Percentiles rank a stretch among this genome's conserved stretches.
phyloP scores from a whole-genome alignment of 495 filamentous ascomycete species.

The Lophium mytilinum region DNA sequence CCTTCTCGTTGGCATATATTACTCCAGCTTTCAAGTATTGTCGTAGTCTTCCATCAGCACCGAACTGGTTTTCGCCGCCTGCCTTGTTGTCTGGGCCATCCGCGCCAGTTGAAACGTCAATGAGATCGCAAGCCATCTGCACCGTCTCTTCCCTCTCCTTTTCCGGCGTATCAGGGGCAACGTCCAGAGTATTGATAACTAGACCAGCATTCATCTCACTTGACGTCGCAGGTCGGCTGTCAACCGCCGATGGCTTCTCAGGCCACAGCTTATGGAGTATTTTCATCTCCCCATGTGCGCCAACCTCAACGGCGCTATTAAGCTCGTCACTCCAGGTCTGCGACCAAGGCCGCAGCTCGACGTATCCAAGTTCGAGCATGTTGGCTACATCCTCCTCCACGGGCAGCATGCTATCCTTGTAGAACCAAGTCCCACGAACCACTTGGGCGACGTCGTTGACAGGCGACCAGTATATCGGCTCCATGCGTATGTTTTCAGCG shows the following conservation, averaged over 20 bases:
- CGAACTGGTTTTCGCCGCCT: constrained; percentile 27
- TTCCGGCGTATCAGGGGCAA: constrained; percentile 25
- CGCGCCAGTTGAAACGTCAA: constrained; percentile 34
- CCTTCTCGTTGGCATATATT: constrained; percentile 66
- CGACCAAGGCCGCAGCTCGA: constrained; percentile 79
- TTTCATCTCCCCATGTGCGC: constrained; percentile 84
- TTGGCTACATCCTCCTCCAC: constrained; percentile 86
- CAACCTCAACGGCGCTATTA: constrained; percentile 82
- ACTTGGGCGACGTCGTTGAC: constrained; percentile 81
- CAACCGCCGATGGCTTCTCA: constrained; percentile 40
- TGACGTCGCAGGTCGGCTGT: constrained; percentile 31
- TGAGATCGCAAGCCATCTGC: constrained; percentile 31
- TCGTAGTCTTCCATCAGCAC: constrained; percentile 28
- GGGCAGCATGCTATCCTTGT: constrained; percentile 85
- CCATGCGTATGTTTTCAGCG: constrained; percentile 49
- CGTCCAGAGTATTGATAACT: constrained; percentile 19
- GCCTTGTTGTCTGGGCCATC: constrained; percentile 36
- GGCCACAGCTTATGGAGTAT: constrained; percentile 76
- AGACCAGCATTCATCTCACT: constrained; percentile 11
- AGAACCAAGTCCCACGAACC: constrained; percentile 91
- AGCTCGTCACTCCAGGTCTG: constrained; percentile 92
- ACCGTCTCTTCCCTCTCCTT: constrained; percentile 28
- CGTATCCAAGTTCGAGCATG: constrained; percentile 80
- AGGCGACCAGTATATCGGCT: constrained; percentile 97
- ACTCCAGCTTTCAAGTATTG: constrained; percentile 63